Conservation (phyloP, 805 yeast genomes). For the Jamesozyma gamospora region DNA sequence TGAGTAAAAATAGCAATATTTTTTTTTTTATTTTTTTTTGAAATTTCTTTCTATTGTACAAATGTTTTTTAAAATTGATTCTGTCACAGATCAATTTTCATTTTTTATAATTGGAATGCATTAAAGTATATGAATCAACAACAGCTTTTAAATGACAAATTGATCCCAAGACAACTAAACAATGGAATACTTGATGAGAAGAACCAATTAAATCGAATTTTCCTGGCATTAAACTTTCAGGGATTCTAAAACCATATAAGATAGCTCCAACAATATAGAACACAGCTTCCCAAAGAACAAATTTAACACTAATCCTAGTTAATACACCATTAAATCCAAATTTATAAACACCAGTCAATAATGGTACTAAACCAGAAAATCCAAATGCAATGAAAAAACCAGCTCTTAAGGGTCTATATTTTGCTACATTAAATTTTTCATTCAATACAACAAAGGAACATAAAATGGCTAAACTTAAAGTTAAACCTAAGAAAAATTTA, state of each 20-base stretch:
- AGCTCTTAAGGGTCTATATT: conserved; percentile 68
- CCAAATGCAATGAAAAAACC: conserved; percentile 72
- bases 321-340: conserved; percentile 45
- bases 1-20: too few relatives aligned
- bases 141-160: conserved; percentile 64
- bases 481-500: conserved; percentile 30
- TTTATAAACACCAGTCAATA: conserved; percentile 39
- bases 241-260: conserved; percentile 68
- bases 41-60: too few relatives aligned
- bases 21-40: too few relatives aligned
- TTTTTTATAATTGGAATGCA: conserved; percentile 15
- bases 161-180: conserved; percentile 69
- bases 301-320: conserved; percentile 45
- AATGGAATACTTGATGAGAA: conserved; percentile 78
- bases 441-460: conserved; percentile 59
- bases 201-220: conserved; percentile 60
- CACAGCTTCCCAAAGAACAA: conserved; percentile 59
- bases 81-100: not conserved
- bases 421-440: conserved; percentile 53
- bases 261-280: conserved; percentile 72
- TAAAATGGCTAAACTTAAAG: conserved; percentile 43
- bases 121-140: conserved; percentile 41
- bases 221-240: conserved; percentile 58
- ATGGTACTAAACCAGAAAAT: conserved; percentile 62
- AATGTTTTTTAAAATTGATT: too few relatives aligned